phyloP scores from a whole-genome alignment of 2,329 filamentous ascomycete species.

The Sarocladium oryzae region DNA sequence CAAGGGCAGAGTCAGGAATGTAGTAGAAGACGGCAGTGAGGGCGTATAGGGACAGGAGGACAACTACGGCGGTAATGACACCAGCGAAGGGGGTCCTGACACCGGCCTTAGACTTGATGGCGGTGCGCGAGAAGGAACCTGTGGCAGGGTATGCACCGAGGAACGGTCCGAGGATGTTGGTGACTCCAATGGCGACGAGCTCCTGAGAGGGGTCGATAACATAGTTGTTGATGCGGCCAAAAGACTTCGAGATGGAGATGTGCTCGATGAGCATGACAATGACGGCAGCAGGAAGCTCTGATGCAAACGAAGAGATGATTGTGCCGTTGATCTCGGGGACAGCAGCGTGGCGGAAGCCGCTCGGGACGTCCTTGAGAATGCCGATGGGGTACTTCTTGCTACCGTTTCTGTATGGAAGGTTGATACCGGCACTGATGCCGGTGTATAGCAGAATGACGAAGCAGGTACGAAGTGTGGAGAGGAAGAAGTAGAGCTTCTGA shows the following conservation, averaged over 20 bases:
- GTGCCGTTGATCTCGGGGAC: slow-evolving; percentile 54
- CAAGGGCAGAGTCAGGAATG: slow-evolving; percentile 69
- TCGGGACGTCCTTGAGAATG: slow-evolving; percentile 62
- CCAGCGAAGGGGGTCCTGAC: slow-evolving; percentile 82
- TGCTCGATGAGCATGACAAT: slow-evolving; percentile 78
- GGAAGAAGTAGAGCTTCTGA: slow-evolving; percentile 70
- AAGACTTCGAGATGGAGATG: slow-evolving; percentile 77
- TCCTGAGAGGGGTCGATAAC: slow-evolving; percentile 75
- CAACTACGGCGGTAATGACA: slow-evolving; percentile 75
- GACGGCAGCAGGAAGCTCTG: slow-evolving; percentile 64
- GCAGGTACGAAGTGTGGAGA: slow-evolving; percentile 68
- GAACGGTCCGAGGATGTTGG: slow-evolving; percentile 71
- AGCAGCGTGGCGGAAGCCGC: slow-evolving; percentile 66
- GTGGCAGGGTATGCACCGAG: slow-evolving; percentile 79
- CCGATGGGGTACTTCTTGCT: slow-evolving; percentile 40
- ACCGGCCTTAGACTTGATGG: slow-evolving; percentile 91
- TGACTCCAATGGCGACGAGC: slow-evolving; percentile 68
- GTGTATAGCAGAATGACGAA: slow-evolving; percentile 80
- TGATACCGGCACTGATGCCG: slow-evolving; percentile 66
- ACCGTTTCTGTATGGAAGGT: slow-evolving; percentile 43
- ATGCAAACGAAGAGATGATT: slow-evolving; percentile 57
- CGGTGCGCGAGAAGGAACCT: slow-evolving; percentile 84
- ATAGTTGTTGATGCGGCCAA: slow-evolving; percentile 76
- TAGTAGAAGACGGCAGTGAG: slow-evolving; percentile 82
- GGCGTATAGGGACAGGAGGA: slow-evolving; percentile 78